Base-by-base conservation (phyloP, 805 yeast species). In the Priceomyces medius region DNA sequence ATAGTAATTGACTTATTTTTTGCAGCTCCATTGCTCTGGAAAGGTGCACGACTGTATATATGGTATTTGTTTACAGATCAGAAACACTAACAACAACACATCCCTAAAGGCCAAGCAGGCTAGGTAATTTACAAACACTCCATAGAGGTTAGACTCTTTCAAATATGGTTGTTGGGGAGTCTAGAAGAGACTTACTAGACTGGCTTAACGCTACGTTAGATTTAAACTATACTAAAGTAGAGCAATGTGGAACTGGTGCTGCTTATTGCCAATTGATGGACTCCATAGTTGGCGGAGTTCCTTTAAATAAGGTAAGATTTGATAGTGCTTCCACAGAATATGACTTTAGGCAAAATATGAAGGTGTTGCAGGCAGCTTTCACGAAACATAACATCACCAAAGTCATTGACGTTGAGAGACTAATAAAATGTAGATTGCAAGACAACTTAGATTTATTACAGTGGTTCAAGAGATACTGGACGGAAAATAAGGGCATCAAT, bases 161-260 rank as follows among this genome's bases (percentile, higher is more conserved):
- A 20, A 34, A 18, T 7, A 45, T 47, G 46, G 48, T 48, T 34
- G 54, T 59, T 49, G 87, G 87, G 4, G 95, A 86, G 54, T 86
- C 96, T 6, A 79, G 98, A 53, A 79, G 83, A 33, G 97, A 88
- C 53, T 74, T 93, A 13, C 65, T 93, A 42, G 76, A 74, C 41
- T 93, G 98, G 98, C 72, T 93, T 50, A 91, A 91, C 56, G 71
- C 77, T 32, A 74, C 86, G 3, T 71, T 88, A 35, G 76, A 76
- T 33, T 63, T 89, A 31, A 71, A 80, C 47, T 79, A 86, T 53
- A 71, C 80, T 27, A 88, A 85, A 58, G 84, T 93, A 1, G 99
- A 93, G 58, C 90, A 90, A 62, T 83, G 97, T 58, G 99, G 99
- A 13, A 79, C 85, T 2, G 99, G 99, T 2, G 97, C 97, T 1